Evolutionary conservation across 495 filamentous ascomycete species (phyloP), one percentile per base, ranked within the genome.

Genomic region (Podospora pseudopauciseta): DNA sequence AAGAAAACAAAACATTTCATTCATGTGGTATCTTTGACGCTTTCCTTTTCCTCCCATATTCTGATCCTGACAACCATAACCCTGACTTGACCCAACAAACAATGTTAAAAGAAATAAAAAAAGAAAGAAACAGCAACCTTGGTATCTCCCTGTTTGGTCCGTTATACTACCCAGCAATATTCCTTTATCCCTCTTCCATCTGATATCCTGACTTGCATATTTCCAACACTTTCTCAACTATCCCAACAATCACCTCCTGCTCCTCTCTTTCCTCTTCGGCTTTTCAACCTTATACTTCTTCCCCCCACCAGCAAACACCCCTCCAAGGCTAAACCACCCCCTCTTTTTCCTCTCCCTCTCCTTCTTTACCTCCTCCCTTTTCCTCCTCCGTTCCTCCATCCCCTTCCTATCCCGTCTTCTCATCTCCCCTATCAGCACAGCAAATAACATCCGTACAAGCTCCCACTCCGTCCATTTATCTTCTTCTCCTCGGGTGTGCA

Each of bases 381-480:
- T 55, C 11, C 23, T 30, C 57, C 59, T 44, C 27, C 72, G 63
- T 44, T 66, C 56, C 68, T 60, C 58, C 64, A 67, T 60, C 56
- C 67, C 73, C 62, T 54, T 49, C 26, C 71, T 72, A 55, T 57
- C 32, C 68, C 49, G 5, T 54, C 83, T 76, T 70, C 76, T 80
- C 74, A 81, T 70, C 69, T 83, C 81, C 3, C 80, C 82, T 0
- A 82, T 74, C 18, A 86, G 32, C n/a, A 85, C 69, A 19, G 82
- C 80, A 73, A 86, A 87, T 23, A 87, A 67, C 58, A 84, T 56
- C 76, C 80, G 83, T 1, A 80, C 83, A 15, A 87, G 74, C 20
- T 68, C 74, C 34, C 65, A 70, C 65, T 79, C 84, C 30, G 80
- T 77, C 84, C 85, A 49, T 3, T 49, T 3, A 86, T 20, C 18